These are phyloP conservation scores for Trichothecium roseum DNA, from an alignment of 2,329 filamentous ascomycete genomes.

Conservation along the genomic window DNA sequence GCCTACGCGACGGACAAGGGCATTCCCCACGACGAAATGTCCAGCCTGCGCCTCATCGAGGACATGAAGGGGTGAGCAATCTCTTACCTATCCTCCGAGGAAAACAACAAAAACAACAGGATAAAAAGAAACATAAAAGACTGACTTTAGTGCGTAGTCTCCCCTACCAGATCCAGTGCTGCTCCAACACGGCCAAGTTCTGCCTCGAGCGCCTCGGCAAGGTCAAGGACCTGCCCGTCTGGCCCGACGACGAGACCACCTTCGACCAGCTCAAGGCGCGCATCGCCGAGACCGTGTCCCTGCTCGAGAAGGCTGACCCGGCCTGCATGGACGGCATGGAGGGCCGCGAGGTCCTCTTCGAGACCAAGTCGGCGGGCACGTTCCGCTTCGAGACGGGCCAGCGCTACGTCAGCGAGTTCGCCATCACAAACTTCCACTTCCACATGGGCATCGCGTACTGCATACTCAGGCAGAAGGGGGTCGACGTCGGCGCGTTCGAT, in stretches of 20 bases:
- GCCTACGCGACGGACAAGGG: conserved; percentile 10
- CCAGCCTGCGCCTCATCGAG: conserved; percentile 8
- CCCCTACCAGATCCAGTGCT: conserved; percentile 11
- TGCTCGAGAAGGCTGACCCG: conserved; percentile 18
- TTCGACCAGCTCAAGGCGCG: conserved; percentile 18
- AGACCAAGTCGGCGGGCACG: conserved; percentile 13
- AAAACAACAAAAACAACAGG: no score
- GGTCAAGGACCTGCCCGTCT: conserved; percentile 4
- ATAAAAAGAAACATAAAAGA: no score
- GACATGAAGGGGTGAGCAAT: conserved; percentile 11
- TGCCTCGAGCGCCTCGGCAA: conserved; percentile 8
- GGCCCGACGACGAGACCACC: conserved; percentile 11
- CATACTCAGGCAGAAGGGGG: conserved; percentile 44
- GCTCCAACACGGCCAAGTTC: conserved; percentile 12
- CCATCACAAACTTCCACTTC: conserved; percentile 50
- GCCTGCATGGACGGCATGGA: conserved; percentile 12
- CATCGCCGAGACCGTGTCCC: conserved; percentile 13
- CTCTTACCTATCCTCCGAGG: no score
- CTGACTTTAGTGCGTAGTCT: conserved; percentile 3
- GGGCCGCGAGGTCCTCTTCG: conserved; percentile 13
- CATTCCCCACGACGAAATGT: conserved; percentile 8
- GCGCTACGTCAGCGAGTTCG: conserved; percentile 31
- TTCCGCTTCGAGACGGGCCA: conserved; percentile 18
- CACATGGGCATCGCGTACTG: conserved; percentile 46
- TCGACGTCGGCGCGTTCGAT: conserved; percentile 47